These are phyloP conservation scores for Mycena olivaceomarginata DNA, from an alignment of 768 basidiomycete species.

Conservation along the genomic window DNA sequence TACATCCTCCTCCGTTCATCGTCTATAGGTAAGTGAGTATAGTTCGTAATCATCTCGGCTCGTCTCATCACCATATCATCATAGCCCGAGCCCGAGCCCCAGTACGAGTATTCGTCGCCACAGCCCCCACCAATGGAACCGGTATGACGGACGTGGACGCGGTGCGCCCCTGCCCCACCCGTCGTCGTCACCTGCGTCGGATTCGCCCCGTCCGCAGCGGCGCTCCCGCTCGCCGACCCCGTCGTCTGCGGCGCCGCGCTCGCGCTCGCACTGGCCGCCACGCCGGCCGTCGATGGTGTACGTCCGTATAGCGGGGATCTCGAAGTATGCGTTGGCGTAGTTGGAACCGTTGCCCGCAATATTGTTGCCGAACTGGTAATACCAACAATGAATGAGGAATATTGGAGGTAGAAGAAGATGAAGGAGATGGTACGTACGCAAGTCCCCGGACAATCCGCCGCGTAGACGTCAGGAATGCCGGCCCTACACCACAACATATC, in stretches of 20 bases:
- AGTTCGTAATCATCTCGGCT: too few relatives aligned
- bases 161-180: too few relatives aligned
- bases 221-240: neutral
- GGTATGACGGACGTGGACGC: too few relatives aligned
- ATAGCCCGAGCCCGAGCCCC: too few relatives aligned
- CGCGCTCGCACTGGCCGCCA: neutral
- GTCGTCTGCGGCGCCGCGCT: constrained; percentile 13
- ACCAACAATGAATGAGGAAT: too few relatives aligned
- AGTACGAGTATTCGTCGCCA: too few relatives aligned
- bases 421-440: constrained; percentile 61
- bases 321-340: constrained; percentile 78
- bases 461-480: constrained; percentile 65
- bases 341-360: constrained; percentile 73
- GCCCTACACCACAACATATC: constrained; percentile 60
- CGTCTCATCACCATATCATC: too few relatives aligned
- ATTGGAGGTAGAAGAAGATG: neutral
- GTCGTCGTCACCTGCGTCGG: neutral
- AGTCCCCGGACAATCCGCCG: constrained; percentile 64
- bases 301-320: constrained; percentile 75
- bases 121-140: too few relatives aligned
- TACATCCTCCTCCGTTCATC: too few relatives aligned
- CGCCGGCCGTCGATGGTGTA: constrained; percentile 53
- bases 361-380: constrained; percentile 64
- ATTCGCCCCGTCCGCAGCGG: neutral
- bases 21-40: too few relatives aligned